Evolutionary conservation across 2,329 filamentous ascomycete species (phyloP), one percentile per base, ranked within the genome.

Genomic region (Metarhizium robertsii): DNA sequence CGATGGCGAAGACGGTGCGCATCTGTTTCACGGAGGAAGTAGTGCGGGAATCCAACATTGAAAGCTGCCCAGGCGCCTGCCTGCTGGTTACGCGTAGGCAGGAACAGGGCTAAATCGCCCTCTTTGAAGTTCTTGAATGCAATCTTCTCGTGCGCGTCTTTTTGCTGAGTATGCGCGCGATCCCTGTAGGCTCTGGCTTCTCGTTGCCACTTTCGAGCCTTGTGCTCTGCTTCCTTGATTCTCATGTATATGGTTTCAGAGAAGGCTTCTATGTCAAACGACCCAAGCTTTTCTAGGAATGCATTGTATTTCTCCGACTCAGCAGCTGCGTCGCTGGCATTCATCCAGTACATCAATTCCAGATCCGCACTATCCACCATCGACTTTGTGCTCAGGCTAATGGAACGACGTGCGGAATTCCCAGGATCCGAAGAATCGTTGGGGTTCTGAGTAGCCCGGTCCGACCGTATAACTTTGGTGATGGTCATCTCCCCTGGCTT

Each of bases 41-140:
- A 97, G 69, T 99, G 94, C 8, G 94, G 94, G 58, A 92, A 95
- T 1, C 92, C 92, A 36, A 99, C 89, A 65, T 99, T 99, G 79
- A 99, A 99, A 0, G 94, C 94, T 5, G 94, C 94, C 94, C 94
- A 99, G 0, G 94, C 92, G 16, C 92, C 88, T 4, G 91, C 94
- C 42, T 88, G 89, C 71, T 97, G 92, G 67, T 96, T 97, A 40
- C 92, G 81, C 0, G 94, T 99, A 0, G 94, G 94, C 45, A 99
- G 74, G 74, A 99, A 99, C 2, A 99, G 72, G 13, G 92, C 94
- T 14, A 99, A 79, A 66, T 99, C 94, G 7, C 94, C 92, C 70
- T 96, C 92, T 67, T 96, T 97, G 76, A 99, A 99, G 52, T 92
- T 86, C 58, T 87, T 87, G 68, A 94, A 96, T 2, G 94, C 92